Percentiles rank a stretch among this genome's conserved stretches.
Evolutionary conservation across 495 filamentous ascomycete genomes (phyloP).

Genomic region (Pyrenopolyporus hunteri): DNA sequence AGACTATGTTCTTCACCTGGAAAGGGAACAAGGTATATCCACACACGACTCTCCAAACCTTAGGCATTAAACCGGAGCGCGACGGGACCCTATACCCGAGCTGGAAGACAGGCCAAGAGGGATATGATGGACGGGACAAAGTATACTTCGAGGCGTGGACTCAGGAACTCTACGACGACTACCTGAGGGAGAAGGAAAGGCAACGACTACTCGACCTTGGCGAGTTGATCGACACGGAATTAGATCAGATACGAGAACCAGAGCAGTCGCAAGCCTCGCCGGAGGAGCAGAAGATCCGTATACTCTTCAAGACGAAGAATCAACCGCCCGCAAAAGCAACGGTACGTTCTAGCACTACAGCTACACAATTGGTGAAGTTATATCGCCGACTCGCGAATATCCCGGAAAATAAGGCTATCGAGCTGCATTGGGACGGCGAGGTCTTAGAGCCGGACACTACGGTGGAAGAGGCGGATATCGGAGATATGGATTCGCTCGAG

Average conservation of each 20-base stretch:
- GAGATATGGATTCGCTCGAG: constrained; percentile 79
- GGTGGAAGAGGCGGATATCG: constrained; percentile 74
- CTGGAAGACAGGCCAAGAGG: constrained; percentile 35
- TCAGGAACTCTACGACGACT: constrained; percentile 59
- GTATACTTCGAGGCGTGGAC: constrained; percentile 79
- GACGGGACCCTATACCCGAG: constrained; percentile 43
- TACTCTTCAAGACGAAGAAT: constrained; percentile 60
- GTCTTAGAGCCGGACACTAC: constrained; percentile 64
- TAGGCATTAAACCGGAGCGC: constrained; percentile 60
- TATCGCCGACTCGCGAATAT: constrained; percentile 47
- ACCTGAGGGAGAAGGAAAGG: constrained; percentile 48
- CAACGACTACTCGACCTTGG: constrained; percentile 41
- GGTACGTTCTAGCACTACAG: constrained; percentile 46
- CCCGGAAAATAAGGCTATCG: constrained; percentile 56
- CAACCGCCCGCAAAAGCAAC: constrained; percentile 46
- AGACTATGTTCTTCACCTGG: constrained; percentile 77
- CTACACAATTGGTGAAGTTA: constrained; percentile 45
- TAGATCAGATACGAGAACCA: constrained; percentile 7
- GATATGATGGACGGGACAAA: constrained; percentile 46
- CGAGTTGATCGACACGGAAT: constrained; percentile 31
- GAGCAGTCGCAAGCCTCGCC: constrained; percentile 32
- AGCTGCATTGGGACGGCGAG: constrained; percentile 83
- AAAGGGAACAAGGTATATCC: constrained; percentile 74
- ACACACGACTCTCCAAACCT: constrained; percentile 71
- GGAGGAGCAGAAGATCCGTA: constrained; percentile 52